A percentile compares a stretch with the other conserved stretches of the same genome.
phyloP scores from a whole-genome alignment of 2,329 filamentous ascomycete genomes.

The Trichoderma pleuroti region DNA sequence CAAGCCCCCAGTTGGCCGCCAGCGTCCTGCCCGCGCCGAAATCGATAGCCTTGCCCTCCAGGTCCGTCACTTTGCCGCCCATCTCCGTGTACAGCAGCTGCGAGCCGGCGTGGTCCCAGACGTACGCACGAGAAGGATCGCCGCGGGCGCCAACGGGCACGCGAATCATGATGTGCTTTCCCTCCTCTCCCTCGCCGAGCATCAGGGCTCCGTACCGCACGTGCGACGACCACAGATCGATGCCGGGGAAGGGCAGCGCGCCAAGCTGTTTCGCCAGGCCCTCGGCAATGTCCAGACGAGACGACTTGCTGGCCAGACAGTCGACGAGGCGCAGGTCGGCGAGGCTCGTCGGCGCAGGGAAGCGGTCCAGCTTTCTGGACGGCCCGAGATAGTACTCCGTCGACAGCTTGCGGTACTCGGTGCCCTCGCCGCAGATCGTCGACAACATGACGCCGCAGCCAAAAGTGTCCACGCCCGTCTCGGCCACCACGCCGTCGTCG shows the following conservation, averaged over 20 bases:
- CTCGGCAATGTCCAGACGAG: slow-evolving; percentile 32
- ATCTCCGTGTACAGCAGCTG: slow-evolving; percentile 55
- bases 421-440: slow-evolving; percentile 33
- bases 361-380: slow-evolving; percentile 21
- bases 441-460: slow-evolving; percentile 37
- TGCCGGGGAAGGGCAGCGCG: slow-evolving; percentile 33
- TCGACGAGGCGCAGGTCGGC: slow-evolving; percentile 34
- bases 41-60: slow-evolving; percentile 36
- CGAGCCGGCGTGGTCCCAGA: slow-evolving; percentile 56
- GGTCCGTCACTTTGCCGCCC: slow-evolving; percentile 52
- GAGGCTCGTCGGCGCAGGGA: slow-evolving; percentile 23
- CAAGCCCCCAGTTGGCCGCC: slow-evolving; percentile 33
- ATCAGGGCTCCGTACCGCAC: slow-evolving; percentile 38
- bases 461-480: slow-evolving; percentile 32
- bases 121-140: slow-evolving; percentile 26
- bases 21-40: slow-evolving; percentile 36
- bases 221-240: slow-evolving; percentile 40
- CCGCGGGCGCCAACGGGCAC: slow-evolving; percentile 24
- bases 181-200: slow-evolving; percentile 34
- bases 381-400: neutral
- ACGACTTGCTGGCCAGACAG: slow-evolving; percentile 31
- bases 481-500: slow-evolving; percentile 35
- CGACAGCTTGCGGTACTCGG: slow-evolving; percentile 28
- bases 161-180: slow-evolving; percentile 29
- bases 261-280: slow-evolving; percentile 30